Percentiles rank a stretch among this genome's conserved stretches.
Conservation (phyloP, 1,284 basidiomycete species). For the Mycena citricolor region DNA sequence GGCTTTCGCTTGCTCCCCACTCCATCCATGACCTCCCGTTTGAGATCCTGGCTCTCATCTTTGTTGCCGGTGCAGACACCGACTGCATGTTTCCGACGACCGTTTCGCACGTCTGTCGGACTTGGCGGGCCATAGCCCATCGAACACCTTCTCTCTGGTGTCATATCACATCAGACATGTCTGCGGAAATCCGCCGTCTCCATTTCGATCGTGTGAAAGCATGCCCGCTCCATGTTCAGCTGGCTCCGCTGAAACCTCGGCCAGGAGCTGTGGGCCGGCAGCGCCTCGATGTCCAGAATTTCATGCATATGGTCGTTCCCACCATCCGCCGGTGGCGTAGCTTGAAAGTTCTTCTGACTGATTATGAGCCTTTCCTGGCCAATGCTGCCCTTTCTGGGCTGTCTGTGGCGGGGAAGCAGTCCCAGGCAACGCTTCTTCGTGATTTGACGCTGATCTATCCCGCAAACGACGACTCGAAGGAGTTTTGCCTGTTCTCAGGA, state of each 20-base stretch:
- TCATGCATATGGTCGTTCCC: slow-evolving; percentile 49
- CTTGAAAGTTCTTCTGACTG: slow-evolving; percentile 53
- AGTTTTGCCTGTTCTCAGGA: slow-evolving; percentile 64
- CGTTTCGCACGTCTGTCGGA: slow-evolving; percentile 63
- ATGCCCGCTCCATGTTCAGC: slow-evolving; percentile 57
- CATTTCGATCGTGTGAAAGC: slow-evolving; percentile 56
- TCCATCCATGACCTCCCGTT: slow-evolving; percentile 55
- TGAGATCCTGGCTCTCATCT: slow-evolving; percentile 62
- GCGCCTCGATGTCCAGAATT: slow-evolving; percentile 45
- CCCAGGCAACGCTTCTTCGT: slow-evolving; percentile 47
- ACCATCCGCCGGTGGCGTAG: slow-evolving; percentile 50
- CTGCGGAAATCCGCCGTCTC: slow-evolving; percentile 57
- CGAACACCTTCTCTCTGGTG: slow-evolving; percentile 61
- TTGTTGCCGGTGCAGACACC: slow-evolving; percentile 55
- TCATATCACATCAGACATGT: slow-evolving; percentile 47
- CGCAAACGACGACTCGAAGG: slow-evolving; percentile 63
- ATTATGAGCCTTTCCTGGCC: slow-evolving; percentile 62
- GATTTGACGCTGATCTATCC: slow-evolving; percentile 59
- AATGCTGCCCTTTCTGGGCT: slow-evolving; percentile 56
- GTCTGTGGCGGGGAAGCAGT: slow-evolving; percentile 38
- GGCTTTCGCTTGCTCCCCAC: slow-evolving; percentile 30
- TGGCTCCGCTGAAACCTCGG: slow-evolving; percentile 37
- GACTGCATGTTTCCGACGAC: slow-evolving; percentile 55
- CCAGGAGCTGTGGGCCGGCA: slow-evolving; percentile 29
- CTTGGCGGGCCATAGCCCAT: slow-evolving; percentile 59